Conservation (phyloP, 345 rosid species). For the Populus simonii region DNA sequence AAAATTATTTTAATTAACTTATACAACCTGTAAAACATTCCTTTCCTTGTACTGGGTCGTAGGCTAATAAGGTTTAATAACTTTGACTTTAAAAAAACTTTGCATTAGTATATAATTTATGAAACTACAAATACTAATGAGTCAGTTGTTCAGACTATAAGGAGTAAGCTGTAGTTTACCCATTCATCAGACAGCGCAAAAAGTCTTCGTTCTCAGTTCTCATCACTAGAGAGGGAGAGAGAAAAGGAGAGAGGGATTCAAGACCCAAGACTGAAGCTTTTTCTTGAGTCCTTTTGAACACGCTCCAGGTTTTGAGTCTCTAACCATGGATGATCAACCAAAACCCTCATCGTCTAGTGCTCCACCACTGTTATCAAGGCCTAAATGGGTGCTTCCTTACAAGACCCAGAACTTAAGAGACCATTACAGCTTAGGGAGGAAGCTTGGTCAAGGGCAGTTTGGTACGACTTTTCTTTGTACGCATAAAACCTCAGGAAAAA, state of each 20-base stretch:
- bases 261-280: background rate
- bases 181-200: background rate
- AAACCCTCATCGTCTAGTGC: background rate
- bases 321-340: slow-evolving; percentile 5
- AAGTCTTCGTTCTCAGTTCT: background rate
- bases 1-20: too few relatives aligned
- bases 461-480: slow-evolving; percentile 71
- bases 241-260: background rate
- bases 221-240: background rate
- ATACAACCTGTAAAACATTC: too few relatives aligned
- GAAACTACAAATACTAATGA: background rate
- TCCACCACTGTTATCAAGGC: slow-evolving; percentile 3
- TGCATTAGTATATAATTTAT: background rate
- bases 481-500: slow-evolving; percentile 41
- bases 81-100: background rate
- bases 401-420: slow-evolving; percentile 29
- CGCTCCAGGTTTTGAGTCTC: background rate
- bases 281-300: background rate
- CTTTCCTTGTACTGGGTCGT: too few relatives aligned
- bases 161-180: background rate
- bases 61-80: too few relatives aligned
- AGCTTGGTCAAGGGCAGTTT: slow-evolving; percentile 77
- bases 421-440: slow-evolving; percentile 43
- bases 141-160: background rate
- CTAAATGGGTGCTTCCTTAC: slow-evolving; percentile 21